Percentiles rank a stretch among this genome's conserved stretches.
phyloP scores from a whole-genome alignment of 1,284 basidiomycete genomes.

The Malassezia caprae region DNA sequence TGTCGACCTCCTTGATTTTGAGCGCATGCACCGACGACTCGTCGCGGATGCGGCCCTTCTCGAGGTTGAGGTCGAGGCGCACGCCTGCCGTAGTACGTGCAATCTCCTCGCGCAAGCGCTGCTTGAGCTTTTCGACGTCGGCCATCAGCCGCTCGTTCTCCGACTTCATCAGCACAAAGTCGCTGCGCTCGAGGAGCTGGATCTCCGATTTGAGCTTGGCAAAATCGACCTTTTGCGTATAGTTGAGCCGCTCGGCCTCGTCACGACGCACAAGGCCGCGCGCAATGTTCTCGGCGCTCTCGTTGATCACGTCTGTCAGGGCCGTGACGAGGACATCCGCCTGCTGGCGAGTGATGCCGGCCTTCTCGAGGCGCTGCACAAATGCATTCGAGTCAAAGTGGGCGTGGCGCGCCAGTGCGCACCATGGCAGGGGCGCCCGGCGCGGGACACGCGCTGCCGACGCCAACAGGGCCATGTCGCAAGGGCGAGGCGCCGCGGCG shows the following conservation, averaged over 20 bases:
- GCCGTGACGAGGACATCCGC: constrained; percentile 42
- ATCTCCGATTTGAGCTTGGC: constrained; percentile 92
- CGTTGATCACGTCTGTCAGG: constrained; percentile 41
- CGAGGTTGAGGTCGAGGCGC: constrained; percentile 83
- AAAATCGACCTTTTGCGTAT: constrained; percentile 65
- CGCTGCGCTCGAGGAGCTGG: constrained; percentile 93
- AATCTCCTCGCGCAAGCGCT: constrained; percentile 70
- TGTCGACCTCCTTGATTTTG: constrained; percentile 97
- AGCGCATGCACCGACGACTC: constrained; percentile 84
- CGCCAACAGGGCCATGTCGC: neutral
- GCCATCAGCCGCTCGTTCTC: constrained; percentile 83
- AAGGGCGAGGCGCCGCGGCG: neutral
- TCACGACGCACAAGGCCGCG: constrained; percentile 40
- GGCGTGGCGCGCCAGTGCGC: neutral
- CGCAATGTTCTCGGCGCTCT: constrained; percentile 39
- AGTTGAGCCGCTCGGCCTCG: constrained; percentile 42
- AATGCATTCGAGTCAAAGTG: constrained; percentile 46
- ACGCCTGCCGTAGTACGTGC: constrained; percentile 88
- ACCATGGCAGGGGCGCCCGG: neutral
- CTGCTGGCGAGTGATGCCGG: constrained; percentile 40
- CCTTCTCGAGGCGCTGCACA: constrained; percentile 39
- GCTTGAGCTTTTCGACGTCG: constrained; percentile 93
- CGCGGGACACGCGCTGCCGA: neutral
- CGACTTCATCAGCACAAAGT: constrained; percentile 85
- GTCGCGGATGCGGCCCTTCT: constrained; percentile 90